A percentile compares a stretch with the other conserved stretches of the same genome.
phyloP scores from a whole-genome alignment of 2,329 filamentous ascomycete genomes.

The Ceratocystis smalleyi region DNA sequence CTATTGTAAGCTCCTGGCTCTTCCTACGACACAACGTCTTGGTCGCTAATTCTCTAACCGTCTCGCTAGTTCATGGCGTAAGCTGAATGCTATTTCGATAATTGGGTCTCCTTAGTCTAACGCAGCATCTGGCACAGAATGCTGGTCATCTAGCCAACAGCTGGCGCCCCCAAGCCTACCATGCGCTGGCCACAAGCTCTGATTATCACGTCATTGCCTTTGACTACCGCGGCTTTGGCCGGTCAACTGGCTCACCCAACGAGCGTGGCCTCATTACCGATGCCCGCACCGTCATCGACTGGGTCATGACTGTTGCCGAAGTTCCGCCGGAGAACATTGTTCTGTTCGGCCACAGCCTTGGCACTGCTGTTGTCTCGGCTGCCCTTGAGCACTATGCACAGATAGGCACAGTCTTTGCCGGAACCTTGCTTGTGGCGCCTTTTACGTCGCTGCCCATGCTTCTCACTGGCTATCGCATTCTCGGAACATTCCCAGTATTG shows the following conservation, averaged over 20 bases:
- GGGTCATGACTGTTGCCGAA: constrained; percentile 47
- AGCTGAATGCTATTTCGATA: background rate
- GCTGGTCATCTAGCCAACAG: constrained; percentile 73
- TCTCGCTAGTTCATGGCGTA: constrained; percentile 15
- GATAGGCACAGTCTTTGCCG: constrained; percentile 53
- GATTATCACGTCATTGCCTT: constrained; percentile 71
- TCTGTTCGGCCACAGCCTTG: constrained; percentile 72
- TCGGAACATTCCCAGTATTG: constrained; percentile 65
- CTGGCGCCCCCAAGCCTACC: constrained; percentile 61
- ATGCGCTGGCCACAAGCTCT: constrained; percentile 56
- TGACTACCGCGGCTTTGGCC: constrained; percentile 80
- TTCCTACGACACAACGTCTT: too few relatives aligned
- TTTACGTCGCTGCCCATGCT: constrained; percentile 63
- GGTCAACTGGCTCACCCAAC: constrained; percentile 62
- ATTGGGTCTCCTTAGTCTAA: background rate
- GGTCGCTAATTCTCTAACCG: background rate
- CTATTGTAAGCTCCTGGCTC: constrained; percentile 28
- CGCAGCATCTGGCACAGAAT: constrained; percentile 37
- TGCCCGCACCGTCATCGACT: constrained; percentile 56
- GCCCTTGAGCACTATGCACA: constrained; percentile 54
- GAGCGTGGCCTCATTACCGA: constrained; percentile 73
- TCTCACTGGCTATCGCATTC: constrained; percentile 61
- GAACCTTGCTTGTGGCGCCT: constrained; percentile 61
- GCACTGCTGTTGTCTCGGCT: constrained; percentile 67
- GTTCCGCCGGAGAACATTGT: constrained; percentile 60